phyloP scores from a whole-genome alignment of 1,284 basidiomycete species.

The Exobasidium rhododendri region DNA sequence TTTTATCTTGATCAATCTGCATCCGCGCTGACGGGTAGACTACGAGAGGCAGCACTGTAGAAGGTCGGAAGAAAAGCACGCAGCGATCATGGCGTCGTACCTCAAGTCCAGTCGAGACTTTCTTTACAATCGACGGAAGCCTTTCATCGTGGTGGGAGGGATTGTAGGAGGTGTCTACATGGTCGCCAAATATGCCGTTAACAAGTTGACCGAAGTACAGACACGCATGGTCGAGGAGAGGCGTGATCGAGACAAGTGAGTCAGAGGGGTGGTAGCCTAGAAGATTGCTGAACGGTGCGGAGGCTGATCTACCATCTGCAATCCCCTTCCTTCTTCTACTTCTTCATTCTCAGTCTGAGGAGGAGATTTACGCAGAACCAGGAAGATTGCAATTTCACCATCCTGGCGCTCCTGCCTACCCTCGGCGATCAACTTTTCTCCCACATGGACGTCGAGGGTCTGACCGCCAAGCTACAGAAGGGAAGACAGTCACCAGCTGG shows the following conservation, averaged over 20 bases:
- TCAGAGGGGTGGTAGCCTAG: conserved; percentile 21
- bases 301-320: not conserved
- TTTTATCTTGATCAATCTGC: no score
- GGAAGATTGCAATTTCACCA: conserved; percentile 75
- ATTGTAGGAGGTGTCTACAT: conserved; percentile 68
- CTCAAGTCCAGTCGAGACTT: conserved; percentile 20
- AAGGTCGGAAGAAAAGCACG: no score
- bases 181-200: conserved; percentile 65
- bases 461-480: conserved; percentile 67
- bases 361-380: conserved; percentile 76
- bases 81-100: conserved; percentile 18
- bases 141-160: conserved; percentile 55
- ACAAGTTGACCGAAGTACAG: conserved; percentile 70
- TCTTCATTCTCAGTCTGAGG: conserved; percentile 62
- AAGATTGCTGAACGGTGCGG: not conserved
- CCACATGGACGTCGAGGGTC: conserved; percentile 76
- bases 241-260: conserved; percentile 71
- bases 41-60: no score
- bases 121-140: conserved; percentile 26
- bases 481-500: conserved; percentile 6
- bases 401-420: conserved; percentile 74
- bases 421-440: conserved; percentile 69
- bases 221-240: conserved; percentile 66
- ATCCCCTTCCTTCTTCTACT: not conserved
- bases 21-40: no score